Percentiles rank a stretch among this genome's conserved stretches.
Evolutionary conservation across 768 basidiomycete species (phyloP).

Genomic region (Suillus placidus): DNA sequence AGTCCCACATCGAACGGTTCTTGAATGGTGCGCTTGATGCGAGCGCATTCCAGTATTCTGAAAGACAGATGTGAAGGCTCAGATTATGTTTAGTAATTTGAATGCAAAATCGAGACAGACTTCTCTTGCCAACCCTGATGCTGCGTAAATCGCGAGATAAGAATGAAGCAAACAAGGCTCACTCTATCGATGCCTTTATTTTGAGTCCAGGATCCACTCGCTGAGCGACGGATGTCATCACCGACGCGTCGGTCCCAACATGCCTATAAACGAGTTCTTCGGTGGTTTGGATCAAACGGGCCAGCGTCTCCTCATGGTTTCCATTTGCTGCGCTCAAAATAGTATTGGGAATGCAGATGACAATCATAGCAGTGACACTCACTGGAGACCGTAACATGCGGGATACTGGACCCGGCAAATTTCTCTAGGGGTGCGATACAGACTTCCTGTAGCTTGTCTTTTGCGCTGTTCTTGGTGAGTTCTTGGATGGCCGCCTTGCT

Average conservation of each 20-base stretch:
- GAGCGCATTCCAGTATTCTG: constrained; percentile 25
- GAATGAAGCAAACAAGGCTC: neutral
- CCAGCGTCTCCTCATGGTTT: neutral
- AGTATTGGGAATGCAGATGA: neutral
- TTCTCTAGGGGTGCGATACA: neutral
- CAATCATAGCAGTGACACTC: neutral
- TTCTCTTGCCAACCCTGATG: constrained; percentile 10
- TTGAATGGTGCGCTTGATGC: constrained; percentile 18
- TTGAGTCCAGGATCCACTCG: neutral
- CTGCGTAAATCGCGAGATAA: neutral
- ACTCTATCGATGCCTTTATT: neutral
- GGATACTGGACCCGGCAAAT: neutral
- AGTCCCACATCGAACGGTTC: neutral
- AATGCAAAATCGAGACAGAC: constrained; percentile 10
- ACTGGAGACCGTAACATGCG: neutral
- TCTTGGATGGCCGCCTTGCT: neutral
- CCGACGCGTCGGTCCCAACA: neutral
- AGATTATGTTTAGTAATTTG: constrained; percentile 4
- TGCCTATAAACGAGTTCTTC: neutral
- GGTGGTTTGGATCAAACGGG: neutral
- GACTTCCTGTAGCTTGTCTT: neutral
- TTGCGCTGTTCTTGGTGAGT: neutral
- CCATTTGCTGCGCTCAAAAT: neutral
- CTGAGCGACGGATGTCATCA: neutral
- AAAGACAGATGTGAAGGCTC: neutral